Conservation (phyloP, 345 rosid species). For the Adansonia digitata region DNA sequence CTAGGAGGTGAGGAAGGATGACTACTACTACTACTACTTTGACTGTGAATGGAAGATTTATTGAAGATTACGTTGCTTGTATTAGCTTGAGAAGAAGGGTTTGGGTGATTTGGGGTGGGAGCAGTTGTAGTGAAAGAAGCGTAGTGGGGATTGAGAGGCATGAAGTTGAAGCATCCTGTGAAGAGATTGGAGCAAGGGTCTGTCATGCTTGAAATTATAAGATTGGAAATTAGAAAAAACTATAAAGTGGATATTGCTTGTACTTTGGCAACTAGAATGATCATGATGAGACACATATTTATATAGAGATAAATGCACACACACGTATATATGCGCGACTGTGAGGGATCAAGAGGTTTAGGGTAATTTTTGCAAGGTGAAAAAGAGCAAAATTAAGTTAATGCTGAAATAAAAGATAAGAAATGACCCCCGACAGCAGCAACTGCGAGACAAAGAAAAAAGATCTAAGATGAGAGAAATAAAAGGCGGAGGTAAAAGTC, state of each 20-base stretch:
- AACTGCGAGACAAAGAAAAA: neutral
- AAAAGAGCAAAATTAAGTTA: too few species aligned
- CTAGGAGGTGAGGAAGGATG: conserved; percentile 2
- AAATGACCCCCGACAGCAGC: neutral
- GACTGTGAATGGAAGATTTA: conserved; percentile 4
- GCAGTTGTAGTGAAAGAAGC: neutral
- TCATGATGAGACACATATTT: neutral
- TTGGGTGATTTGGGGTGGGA: conserved; percentile 4
- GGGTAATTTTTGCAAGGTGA: neutral
- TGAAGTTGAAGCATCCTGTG: conserved; percentile 33
- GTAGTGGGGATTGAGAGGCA: conserved; percentile 25
- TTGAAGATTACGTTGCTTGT: neutral
- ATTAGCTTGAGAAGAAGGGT: neutral
- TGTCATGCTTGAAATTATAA: conserved; percentile 30
- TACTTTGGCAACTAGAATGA: conserved; percentile 6
- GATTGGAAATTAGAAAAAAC: neutral
- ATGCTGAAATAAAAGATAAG: neutral
- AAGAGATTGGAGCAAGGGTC: conserved; percentile 42
- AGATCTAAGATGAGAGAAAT: too few species aligned
- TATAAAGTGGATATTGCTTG: neutral
- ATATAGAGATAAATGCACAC: neutral
- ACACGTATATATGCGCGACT: neutral
- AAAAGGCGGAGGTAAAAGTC: neutral
- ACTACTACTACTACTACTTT: too few species aligned
- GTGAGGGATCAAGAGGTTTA: neutral